Conservation (phyloP, 2,329 filamentous ascomycete genomes). For the Beauveria sp. region DNA sequence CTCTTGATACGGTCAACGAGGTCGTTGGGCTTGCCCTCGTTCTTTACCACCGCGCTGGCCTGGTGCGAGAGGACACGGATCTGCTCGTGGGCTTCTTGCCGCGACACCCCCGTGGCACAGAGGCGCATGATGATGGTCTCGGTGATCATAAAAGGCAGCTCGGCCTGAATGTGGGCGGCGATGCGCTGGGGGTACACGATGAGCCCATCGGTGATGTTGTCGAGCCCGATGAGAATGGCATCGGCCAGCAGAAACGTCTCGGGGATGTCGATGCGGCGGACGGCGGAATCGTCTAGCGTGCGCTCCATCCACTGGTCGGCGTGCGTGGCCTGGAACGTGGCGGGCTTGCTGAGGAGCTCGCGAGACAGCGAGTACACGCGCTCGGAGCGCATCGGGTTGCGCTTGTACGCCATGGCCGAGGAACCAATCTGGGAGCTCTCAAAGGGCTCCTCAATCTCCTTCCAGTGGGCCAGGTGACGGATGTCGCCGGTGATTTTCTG, state of each 20-base stretch:
- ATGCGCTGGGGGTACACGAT: slow-evolving; percentile 76
- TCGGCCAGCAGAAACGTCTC: slow-evolving; percentile 62
- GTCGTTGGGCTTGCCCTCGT: slow-evolving; percentile 66
- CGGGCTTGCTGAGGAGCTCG: slow-evolving; percentile 34
- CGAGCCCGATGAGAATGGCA: slow-evolving; percentile 56
- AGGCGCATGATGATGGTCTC: slow-evolving; percentile 66
- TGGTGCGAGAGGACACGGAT: slow-evolving; percentile 77
- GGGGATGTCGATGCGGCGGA: slow-evolving; percentile 58
- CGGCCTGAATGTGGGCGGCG: slow-evolving; percentile 56
- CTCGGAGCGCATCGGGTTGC: slow-evolving; percentile 42
- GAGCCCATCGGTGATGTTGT: slow-evolving; percentile 61
- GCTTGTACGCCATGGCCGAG: slow-evolving; percentile 38
- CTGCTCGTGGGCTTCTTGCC: slow-evolving; percentile 81
- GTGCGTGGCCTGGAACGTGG: slow-evolving; percentile 25
- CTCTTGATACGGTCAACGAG: slow-evolving; percentile 69
- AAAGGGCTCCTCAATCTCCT: slow-evolving; percentile 81
- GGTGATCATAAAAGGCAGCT: slow-evolving; percentile 83
- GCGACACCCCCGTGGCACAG: slow-evolving; percentile 58
- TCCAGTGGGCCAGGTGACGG: slow-evolving; percentile 63
- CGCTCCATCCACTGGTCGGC: slow-evolving; percentile 49
- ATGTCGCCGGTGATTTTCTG: slow-evolving; percentile 65
- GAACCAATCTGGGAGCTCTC: slow-evolving; percentile 72
- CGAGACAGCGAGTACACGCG: slow-evolving; percentile 38
- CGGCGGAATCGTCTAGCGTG: slow-evolving; percentile 68
- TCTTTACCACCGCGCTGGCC: slow-evolving; percentile 53